Base-by-base conservation (phyloP, 2,329 filamentous ascomycete species). In the Fusarium bulbicola region DNA sequence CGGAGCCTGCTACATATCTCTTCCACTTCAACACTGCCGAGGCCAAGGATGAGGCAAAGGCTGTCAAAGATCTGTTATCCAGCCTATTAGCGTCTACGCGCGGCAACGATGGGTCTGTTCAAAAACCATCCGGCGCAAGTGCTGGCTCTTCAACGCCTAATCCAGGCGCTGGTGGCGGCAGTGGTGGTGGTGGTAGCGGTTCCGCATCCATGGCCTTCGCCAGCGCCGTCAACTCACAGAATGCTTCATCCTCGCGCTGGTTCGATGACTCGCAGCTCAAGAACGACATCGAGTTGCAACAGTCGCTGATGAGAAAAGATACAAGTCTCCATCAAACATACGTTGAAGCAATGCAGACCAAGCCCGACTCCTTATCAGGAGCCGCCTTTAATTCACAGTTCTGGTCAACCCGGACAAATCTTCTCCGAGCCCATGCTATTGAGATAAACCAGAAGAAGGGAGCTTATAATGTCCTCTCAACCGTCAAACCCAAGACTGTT, bases 391-490 rank as follows among this genome's bases (percentile, higher is more conserved):
- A 95, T 75, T 87, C 91, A 3, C 95, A 98, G 80, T 99, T 99
- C 84, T 99, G 96, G 96, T 94, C 94, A 3, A 94, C 94, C 5
- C 89, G 97, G 50, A 89, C 95, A 52, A 94, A 94, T 80, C 85
- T 98, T 37, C 87, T 99, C 36, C 92, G 96, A 18, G 93, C 95
- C 1, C 93, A 98, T 83, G 95, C 95, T 4, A 96, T 97, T 50
- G 95, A 98, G 82, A 91, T 89, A 62, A 91, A 90, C 66, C 97
- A 99, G 84, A 92, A 91, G 76, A 92, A 93, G 74, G 96, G 95
- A 11, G 91, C 94, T 7, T 98, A 98, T 83, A 98, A 99, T 76
- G 95, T 98, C 12, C 86, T 99, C 24, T 95, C 96, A 1, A 93
- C 93, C 24, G 91, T 98, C 76, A 97, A 97, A 80, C 92, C 93